Base-by-base conservation (phyloP, 192 early-diverging fungal genomes). In the Coemansia sp. region DNA sequence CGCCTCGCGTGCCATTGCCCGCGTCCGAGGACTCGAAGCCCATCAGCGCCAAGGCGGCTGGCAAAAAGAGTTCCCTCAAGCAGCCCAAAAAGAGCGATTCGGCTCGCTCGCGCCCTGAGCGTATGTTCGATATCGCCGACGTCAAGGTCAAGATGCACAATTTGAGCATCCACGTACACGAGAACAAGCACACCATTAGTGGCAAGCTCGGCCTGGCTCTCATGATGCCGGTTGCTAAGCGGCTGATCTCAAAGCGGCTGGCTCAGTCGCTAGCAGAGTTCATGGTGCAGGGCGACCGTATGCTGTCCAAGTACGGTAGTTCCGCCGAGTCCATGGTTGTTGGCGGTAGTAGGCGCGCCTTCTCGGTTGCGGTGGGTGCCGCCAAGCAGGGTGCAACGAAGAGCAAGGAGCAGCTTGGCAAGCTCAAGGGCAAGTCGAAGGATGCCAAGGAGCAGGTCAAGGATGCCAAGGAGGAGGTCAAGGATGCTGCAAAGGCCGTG, bases 131-230 rank as follows among this genome's bases (percentile, higher is more conserved):
- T 9, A 76, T 82, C 34, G 70, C 59, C 48, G 66, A 70, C 14
- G 71, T 73, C 70, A 73, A 58, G 33, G 69, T 73, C 26, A 73
- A 82, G 74, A 23, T 82, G 11, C 79, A 76, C 53, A 43, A 52
- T 35, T 64, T 82, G 43, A 65, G 73, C 21, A 45, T 82, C 20
- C 42, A 42, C 12, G 64, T 82, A 37, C 74, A 53, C 42, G 67
- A 82, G 55, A 70, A 61, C 70, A 82, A 76, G 70, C 79, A 80
- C 65, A 69, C 55, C 25, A 73, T 80, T 52, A 48, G 61, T 47
- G 61, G 77, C 66, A 59, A 34, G 6, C 59, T 80, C 23, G 72
- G 64, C 8, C 39, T 80, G 31, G 9, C 59, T 36, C 58, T 80
- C 35, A 75, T 80, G 65, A 68, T 48, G 38, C 72, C 77, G 1